Evolutionary conservation across 108 stramenopile species (phyloP).

Genomic region (Skeletonema menzelii): DNA sequence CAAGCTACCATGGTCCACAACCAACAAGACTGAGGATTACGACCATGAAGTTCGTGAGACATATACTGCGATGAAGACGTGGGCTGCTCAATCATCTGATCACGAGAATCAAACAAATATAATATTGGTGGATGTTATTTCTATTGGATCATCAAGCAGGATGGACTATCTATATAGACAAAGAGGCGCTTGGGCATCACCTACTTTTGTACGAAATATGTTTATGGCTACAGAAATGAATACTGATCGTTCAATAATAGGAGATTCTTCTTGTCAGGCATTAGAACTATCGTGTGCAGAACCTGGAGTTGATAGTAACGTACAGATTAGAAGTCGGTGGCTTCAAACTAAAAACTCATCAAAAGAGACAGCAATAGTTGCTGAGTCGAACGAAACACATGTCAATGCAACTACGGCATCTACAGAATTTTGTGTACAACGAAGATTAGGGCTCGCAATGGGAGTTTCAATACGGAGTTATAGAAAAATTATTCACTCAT

Average conservation of each 20-base stretch:
- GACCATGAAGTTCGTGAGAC: constrained; percentile 1
- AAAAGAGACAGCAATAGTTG: neutral
- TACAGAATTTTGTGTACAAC: constrained; percentile 14
- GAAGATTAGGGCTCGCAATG: constrained; percentile 30
- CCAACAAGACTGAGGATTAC: neutral
- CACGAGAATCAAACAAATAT: neutral
- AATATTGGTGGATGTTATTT: constrained; percentile 9
- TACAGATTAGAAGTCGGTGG: neutral
- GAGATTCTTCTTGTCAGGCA: neutral
- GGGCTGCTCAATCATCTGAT: constrained; percentile 5
- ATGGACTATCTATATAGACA: neutral
- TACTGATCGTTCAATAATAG: constrained; percentile 1
- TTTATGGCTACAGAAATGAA: constrained; percentile 19
- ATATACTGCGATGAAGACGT: neutral
- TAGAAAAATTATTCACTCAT: constrained; percentile 18
- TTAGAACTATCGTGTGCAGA: neutral
- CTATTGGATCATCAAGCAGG: constrained; percentile 1
- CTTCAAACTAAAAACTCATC: neutral
- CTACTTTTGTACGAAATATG: constrained; percentile 3
- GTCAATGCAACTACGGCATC: neutral
- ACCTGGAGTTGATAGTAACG: neutral
- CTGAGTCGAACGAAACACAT: no score
- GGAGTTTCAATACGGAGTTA: constrained; percentile 22
- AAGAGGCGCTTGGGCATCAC: constrained; percentile 7
- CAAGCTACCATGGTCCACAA: constrained; percentile 3